Evolutionary conservation across 2,329 filamentous ascomycete species (phyloP).

Genomic region (Hypoxylon sp.): DNA sequence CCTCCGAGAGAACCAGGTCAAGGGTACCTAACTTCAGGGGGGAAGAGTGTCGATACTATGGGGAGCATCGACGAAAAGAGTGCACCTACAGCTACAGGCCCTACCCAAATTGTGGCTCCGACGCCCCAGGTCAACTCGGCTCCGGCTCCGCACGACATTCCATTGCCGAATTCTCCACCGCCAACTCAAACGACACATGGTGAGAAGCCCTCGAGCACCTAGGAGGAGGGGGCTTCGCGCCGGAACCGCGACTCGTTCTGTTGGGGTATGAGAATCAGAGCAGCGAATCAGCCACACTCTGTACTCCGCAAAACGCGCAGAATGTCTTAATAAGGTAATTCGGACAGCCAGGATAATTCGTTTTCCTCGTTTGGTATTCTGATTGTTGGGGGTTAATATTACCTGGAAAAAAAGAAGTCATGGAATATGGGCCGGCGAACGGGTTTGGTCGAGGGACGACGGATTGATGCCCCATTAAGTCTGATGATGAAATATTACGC

Average conservation of each 20-base stretch:
- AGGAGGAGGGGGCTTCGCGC: slow-evolving; percentile 38
- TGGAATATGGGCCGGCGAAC: slow-evolving; percentile 18
- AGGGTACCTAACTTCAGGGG: slow-evolving; percentile 55
- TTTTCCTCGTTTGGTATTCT: slow-evolving; percentile 22
- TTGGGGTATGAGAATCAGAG: slow-evolving; percentile 32
- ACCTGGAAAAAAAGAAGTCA: slow-evolving; percentile 15
- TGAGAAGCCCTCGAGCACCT: slow-evolving; percentile 44
- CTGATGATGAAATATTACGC: slow-evolving; percentile 32
- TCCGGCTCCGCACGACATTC: slow-evolving; percentile 46
- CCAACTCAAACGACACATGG: slow-evolving; percentile 46
- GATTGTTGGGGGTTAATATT: slow-evolving; percentile 14
- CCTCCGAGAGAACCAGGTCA: slow-evolving; percentile 59
- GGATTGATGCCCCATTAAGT: slow-evolving; percentile 15
- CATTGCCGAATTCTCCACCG: slow-evolving; percentile 48
- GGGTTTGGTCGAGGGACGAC: slow-evolving; percentile 15
- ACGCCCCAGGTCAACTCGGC: slow-evolving; percentile 16
- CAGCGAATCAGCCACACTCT: slow-evolving; percentile 20
- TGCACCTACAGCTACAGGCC: slow-evolving; percentile 16
- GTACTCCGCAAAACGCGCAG: slow-evolving; percentile 16
- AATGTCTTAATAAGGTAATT: slow-evolving; percentile 4
- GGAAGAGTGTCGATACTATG: slow-evolving; percentile 63
- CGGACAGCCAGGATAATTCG: slow-evolving; percentile 21
- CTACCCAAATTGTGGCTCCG: slow-evolving; percentile 13
- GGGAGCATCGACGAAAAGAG: slow-evolving; percentile 56
- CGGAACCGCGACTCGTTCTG: slow-evolving; percentile 17